A percentile compares a stretch with the other conserved stretches of the same genome.
phyloP scores from a whole-genome alignment of 2,329 filamentous ascomycete genomes.

The Teratosphaeria gauchensis region DNA sequence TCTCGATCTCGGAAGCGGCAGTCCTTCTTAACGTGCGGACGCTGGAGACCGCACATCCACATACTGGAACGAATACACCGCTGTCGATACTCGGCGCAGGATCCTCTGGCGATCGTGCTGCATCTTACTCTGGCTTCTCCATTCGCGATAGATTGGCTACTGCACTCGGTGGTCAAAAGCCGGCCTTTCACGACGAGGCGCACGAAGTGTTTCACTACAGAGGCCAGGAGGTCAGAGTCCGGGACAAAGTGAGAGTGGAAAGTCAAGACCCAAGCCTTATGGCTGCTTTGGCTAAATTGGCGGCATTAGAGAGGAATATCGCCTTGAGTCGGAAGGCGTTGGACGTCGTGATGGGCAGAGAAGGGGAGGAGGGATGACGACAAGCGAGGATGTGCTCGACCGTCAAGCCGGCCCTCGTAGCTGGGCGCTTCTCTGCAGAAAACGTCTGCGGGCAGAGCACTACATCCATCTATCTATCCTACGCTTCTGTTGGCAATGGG shows the following conservation, averaged over 20 bases:
- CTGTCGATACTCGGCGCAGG: constrained; percentile 9
- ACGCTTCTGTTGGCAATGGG: too few species aligned
- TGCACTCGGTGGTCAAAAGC: constrained; percentile 31
- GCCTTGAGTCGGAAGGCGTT: constrained; percentile 61
- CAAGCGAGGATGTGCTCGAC: background rate
- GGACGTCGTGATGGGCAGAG: constrained; percentile 65
- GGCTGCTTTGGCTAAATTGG: constrained; percentile 72
- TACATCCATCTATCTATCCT: background rate
- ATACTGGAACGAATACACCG: constrained; percentile 26
- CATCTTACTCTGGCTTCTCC: constrained; percentile 45
- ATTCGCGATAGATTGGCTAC: constrained; percentile 46
- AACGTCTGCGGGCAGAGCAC: background rate
- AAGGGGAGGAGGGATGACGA: constrained; percentile 27
- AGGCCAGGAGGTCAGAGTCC: constrained; percentile 67
- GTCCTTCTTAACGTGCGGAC: constrained; percentile 55
- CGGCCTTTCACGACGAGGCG: constrained; percentile 51
- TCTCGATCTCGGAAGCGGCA: constrained; percentile 46
- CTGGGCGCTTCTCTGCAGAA: background rate
- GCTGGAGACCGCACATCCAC: constrained; percentile 45
- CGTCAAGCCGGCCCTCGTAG: background rate
- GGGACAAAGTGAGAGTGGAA: constrained; percentile 82
- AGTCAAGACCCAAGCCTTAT: constrained; percentile 81
- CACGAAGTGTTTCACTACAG: constrained; percentile 64
- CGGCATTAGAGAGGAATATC: constrained; percentile 65
- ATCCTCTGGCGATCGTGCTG: background rate